Base-by-base conservation (phyloP, 1,284 basidiomycete genomes). In the Polyporus tsugae region DNA sequence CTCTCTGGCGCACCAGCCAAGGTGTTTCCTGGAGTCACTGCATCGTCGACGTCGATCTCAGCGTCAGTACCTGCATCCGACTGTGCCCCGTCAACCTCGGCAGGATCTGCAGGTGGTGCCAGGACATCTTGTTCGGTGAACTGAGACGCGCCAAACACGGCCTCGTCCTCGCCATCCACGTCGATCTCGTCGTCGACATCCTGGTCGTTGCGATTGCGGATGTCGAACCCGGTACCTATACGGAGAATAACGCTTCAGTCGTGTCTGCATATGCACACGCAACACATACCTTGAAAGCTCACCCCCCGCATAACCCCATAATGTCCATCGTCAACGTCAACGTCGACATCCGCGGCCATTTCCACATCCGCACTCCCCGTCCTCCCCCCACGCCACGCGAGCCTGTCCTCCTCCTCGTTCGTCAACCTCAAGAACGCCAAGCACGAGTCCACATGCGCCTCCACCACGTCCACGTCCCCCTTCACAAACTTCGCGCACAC, bases 131-230 rank as follows among this genome's bases (percentile, higher is more conserved):
- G 82, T 77, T 94, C 92, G 7, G 87, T 89, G 77, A 94, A 94
- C 74, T 94, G 93, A 0, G 85, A 82, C 19, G 85, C 85, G 1
- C 92, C 92, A 75, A 88, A 94, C 0, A 84, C 72, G 6, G 76
- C 84, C 66, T 88, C 85, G 73, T 94, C 92, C 66, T 92, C 91
- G 2, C 92, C 93, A 70, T 94, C 92, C 7, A 94, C 82, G 70
- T 94, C 92, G 9, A 94, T 82, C 39, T 93, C 92, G 33, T 91
- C 91, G 19, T 94, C 93, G 1, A 92, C 84, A 71, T 93, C 92
- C 68, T 85, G 81, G 22, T 85, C 81, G 22, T 83, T 78, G 9
- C 78, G 80, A 73, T 88, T 82, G 44, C 90, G 87, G 15, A 88
- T 84, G 69, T 88, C 84, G 76, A 94, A 92, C 13, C 92, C 92